Conservation (phyloP, 352 stramenopile species). For the Stramenopiles sp. region DNA sequence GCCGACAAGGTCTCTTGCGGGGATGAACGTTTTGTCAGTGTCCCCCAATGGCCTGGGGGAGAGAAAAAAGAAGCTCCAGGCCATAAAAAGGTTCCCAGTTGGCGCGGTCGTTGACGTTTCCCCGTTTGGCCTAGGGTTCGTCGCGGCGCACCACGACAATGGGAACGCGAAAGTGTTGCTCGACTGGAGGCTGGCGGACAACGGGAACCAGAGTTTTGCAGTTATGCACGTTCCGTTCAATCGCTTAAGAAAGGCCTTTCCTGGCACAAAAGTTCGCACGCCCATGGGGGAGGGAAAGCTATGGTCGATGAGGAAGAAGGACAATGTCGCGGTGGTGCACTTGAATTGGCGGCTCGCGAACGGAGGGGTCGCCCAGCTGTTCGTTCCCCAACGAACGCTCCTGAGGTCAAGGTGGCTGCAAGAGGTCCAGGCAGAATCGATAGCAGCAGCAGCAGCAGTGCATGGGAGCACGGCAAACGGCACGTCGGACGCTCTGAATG, state of each 20-base stretch:
- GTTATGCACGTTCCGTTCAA: background rate
- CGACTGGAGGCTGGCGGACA: background rate
- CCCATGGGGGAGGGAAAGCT: background rate
- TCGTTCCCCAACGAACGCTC: background rate
- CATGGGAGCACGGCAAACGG: slow-evolving; percentile 31
- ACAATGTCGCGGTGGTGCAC: background rate
- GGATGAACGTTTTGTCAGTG: slow-evolving; percentile 5
- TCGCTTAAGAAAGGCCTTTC: background rate
- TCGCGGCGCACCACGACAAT: background rate
- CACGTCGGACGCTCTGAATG: slow-evolving; percentile 30
- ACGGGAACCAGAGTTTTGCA: background rate
- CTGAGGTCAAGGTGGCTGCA: background rate
- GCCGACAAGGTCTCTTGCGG: background rate
- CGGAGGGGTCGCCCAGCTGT: background rate
- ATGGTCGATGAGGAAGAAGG: background rate
- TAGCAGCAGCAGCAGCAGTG: background rate
- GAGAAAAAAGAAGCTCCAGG: background rate
- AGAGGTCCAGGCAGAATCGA: background rate
- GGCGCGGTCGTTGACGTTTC: background rate
- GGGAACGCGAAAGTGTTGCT: background rate
- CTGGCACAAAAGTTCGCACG: background rate
- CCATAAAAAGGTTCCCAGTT: background rate
- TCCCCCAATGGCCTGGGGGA: slow-evolving; percentile 25
- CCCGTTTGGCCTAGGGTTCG: background rate
- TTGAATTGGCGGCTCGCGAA: background rate